Evolutionary conservation across 2,329 filamentous ascomycete genomes (phyloP).

Genomic region (Diaporthe vaccinii): DNA sequence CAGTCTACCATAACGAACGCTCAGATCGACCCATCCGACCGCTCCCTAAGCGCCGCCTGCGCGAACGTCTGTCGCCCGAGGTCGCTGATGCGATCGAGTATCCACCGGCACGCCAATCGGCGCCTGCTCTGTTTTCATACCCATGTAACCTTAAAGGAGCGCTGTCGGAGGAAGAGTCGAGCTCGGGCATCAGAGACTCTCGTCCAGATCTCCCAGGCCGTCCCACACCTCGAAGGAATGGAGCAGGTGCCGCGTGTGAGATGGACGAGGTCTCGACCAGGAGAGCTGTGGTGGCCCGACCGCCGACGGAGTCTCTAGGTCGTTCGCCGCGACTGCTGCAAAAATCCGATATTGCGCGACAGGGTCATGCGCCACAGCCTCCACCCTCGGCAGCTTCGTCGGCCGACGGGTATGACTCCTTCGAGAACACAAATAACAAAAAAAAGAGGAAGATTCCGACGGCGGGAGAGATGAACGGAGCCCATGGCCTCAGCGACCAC

Average conservation of each 20-base stretch:
- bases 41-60: constrained; percentile 88
- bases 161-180: constrained; percentile 55
- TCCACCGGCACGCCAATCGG: constrained; percentile 79
- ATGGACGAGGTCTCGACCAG: constrained; percentile 66
- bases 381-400: constrained; percentile 79
- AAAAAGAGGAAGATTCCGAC: constrained; percentile 99
- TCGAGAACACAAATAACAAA: constrained; percentile 99
- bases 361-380: constrained; percentile 62
- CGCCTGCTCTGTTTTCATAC: constrained; percentile 82
- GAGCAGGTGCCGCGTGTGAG: constrained; percentile 70
- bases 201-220: constrained; percentile 47
- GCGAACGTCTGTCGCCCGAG: constrained; percentile 88
- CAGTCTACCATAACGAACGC: constrained; percentile 65
- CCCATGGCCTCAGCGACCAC: constrained; percentile 50
- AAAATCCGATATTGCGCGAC: constrained; percentile 60
- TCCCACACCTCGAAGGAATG: constrained; percentile 63
- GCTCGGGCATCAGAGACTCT: constrained; percentile 50
- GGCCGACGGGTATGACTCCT: constrained; percentile 92
- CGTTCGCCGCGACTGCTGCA: constrained; percentile 58
- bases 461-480: constrained; percentile 74
- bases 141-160: constrained; percentile 67
- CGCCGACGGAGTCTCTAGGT: constrained; percentile 60
- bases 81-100: constrained; percentile 86
- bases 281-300: constrained; percentile 59
- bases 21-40: constrained; percentile 94